A percentile compares a stretch with the other conserved stretches of the same genome.
phyloP scores from a whole-genome alignment of 2,329 filamentous ascomycete genomes.

The Colletotrichum tropicicola region DNA sequence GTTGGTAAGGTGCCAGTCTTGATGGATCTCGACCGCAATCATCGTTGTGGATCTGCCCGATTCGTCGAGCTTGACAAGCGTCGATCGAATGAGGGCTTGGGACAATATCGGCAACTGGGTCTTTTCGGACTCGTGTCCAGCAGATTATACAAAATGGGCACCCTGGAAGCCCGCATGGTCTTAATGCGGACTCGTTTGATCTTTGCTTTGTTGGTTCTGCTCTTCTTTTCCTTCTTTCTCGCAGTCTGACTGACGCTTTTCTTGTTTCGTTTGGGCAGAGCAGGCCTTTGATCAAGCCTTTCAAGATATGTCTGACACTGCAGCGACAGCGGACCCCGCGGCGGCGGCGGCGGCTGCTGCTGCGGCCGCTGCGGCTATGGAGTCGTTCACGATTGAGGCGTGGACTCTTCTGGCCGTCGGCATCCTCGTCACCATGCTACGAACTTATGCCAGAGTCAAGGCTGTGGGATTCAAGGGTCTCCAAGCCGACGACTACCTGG shows the following conservation, averaged over 20 bases:
- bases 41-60: not conserved
- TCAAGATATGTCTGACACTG: not conserved
- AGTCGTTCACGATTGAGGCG: conserved; percentile 42
- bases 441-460: conserved; percentile 45
- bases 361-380: conserved; percentile 34
- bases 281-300: not conserved
- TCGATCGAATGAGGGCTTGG: not conserved
- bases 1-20: not conserved
- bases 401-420: conserved; percentile 46
- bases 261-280: not conserved
- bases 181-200: not conserved
- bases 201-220: not conserved
- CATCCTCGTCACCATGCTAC: conserved; percentile 42
- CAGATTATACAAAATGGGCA: not conserved
- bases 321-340: conserved; percentile 25
- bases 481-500: conserved; percentile 45
- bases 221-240: not conserved
- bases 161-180: not conserved
- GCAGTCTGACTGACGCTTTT: not conserved
- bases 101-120: not conserved
- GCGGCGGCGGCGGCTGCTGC: conserved; percentile 33
- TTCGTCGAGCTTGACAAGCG: not conserved
- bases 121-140: not conserved
- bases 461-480: conserved; percentile 42
- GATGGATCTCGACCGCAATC: not conserved